phyloP scores from a whole-genome alignment of 1,284 basidiomycete genomes.

The Irpex sp. region DNA sequence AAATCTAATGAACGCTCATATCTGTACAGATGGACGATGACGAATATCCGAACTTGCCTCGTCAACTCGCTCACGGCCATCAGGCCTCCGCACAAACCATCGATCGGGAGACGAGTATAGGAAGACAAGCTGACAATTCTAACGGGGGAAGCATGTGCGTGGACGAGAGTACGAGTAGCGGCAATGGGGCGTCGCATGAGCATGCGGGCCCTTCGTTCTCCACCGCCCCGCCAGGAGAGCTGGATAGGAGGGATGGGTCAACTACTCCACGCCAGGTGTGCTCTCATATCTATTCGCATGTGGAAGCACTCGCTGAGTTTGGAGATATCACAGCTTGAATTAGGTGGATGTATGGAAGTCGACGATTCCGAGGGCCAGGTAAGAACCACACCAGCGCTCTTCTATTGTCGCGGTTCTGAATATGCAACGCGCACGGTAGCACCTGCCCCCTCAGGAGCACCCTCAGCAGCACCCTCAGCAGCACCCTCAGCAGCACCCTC shows the following conservation, averaged over 20 bases:
- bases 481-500: not conserved
- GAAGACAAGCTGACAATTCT: too few relatives aligned
- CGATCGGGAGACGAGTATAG: too few relatives aligned
- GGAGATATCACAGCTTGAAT: not conserved
- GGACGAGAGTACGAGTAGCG: too few relatives aligned
- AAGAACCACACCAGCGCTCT: too few relatives aligned
- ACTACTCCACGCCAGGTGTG: not conserved
- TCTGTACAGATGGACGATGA: too few relatives aligned
- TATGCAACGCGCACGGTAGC: too few relatives aligned
- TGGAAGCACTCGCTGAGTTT: not conserved
- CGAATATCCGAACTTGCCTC: too few relatives aligned
- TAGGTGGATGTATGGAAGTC: not conserved
- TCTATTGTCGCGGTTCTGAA: too few relatives aligned
- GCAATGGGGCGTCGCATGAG: not conserved
- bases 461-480: not conserved
- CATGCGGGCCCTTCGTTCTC: not conserved
- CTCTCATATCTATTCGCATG: not conserved
- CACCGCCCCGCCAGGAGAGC: not conserved
- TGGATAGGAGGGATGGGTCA: not conserved
- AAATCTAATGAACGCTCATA: too few relatives aligned
- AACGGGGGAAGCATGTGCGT: too few relatives aligned
- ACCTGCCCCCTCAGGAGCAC: not conserved
- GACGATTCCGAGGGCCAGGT: not conserved
- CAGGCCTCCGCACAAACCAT: too few relatives aligned
- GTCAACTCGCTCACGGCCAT: too few relatives aligned